phyloP scores from a whole-genome alignment of 2,329 filamentous ascomycete genomes.

The Aureobasidium sp. region DNA sequence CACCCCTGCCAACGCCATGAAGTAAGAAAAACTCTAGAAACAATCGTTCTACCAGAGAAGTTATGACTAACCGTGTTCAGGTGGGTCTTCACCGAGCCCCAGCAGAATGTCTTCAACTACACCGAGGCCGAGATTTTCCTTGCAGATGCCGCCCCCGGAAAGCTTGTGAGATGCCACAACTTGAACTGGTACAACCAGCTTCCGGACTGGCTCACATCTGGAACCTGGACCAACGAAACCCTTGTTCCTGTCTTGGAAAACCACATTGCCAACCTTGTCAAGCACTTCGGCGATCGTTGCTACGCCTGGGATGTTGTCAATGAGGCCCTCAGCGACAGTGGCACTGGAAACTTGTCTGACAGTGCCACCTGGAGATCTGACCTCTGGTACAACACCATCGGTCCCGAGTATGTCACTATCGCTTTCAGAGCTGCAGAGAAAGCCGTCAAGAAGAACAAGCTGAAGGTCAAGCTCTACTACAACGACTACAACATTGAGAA shows the following conservation, averaged over 20 bases:
- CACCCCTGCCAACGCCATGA: constrained; percentile 57
- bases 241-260: constrained; percentile 51
- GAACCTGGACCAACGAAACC: constrained; percentile 51
- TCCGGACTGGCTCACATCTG: constrained; percentile 44
- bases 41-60: neutral
- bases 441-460: constrained; percentile 48
- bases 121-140: constrained; percentile 47
- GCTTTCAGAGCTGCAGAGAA: constrained; percentile 52
- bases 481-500: constrained; percentile 60
- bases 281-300: constrained; percentile 54
- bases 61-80: neutral
- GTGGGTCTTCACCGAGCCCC: constrained; percentile 58
- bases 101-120: constrained; percentile 51
- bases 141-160: constrained; percentile 33
- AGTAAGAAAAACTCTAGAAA: constrained; percentile 28
- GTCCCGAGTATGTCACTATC: constrained; percentile 50
- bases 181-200: constrained; percentile 50
- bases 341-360: constrained; percentile 7
- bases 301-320: constrained; percentile 62
- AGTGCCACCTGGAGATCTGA: constrained; percentile 47
- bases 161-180: constrained; percentile 57
- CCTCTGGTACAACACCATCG: constrained; percentile 51
- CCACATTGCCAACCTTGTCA: constrained; percentile 54
- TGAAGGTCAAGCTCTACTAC: constrained; percentile 53
- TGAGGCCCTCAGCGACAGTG: constrained; percentile 50